phyloP scores from a whole-genome alignment of 768 basidiomycete genomes.

The Hemileccinum rubropunctum region DNA sequence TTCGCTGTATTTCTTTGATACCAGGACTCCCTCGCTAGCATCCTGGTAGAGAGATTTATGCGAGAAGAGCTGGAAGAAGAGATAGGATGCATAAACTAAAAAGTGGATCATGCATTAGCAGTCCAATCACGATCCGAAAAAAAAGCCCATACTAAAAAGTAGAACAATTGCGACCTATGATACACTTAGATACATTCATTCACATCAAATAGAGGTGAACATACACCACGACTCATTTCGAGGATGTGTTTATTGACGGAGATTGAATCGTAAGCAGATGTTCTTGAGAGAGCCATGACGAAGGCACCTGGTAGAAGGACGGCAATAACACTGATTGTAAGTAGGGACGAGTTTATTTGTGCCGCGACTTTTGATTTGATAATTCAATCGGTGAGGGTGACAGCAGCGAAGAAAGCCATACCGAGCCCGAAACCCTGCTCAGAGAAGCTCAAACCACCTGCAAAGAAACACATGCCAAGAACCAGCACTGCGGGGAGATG shows the following conservation, averaged over 20 bases:
- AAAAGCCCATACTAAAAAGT: constrained; percentile 59
- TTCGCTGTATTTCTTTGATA: constrained; percentile 41
- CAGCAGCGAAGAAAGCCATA: constrained; percentile 31
- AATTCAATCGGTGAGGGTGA: neutral
- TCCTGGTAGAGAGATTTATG: constrained; percentile 69
- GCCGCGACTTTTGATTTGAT: constrained; percentile 51
- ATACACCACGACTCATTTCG: constrained; percentile 73
- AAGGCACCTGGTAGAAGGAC: constrained; percentile 75
- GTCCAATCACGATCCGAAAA: neutral
- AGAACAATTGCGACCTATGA: constrained; percentile 70
- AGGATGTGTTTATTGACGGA: constrained; percentile 37
- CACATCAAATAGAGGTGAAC: constrained; percentile 16
- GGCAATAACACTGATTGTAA: constrained; percentile 75
- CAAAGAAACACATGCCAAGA: constrained; percentile 83
- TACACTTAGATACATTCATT: constrained; percentile 4
- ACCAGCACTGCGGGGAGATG: constrained; percentile 60
- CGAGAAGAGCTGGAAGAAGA: constrained; percentile 80
- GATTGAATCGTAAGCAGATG: neutral
- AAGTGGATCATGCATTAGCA: constrained; percentile 3
- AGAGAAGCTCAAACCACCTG: constrained; percentile 71
- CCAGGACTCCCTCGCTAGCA: constrained; percentile 34
- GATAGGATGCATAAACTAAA: constrained; percentile 68
- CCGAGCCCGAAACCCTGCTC: constrained; percentile 77
- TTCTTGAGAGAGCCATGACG: neutral
- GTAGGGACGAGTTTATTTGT: constrained; percentile 69